Percentiles rank a stretch among this genome's conserved stretches.
These are phyloP conservation scores for Andrographis paniculata DNA, from an alignment of 305 asterid species.

Conservation along the genomic window DNA sequence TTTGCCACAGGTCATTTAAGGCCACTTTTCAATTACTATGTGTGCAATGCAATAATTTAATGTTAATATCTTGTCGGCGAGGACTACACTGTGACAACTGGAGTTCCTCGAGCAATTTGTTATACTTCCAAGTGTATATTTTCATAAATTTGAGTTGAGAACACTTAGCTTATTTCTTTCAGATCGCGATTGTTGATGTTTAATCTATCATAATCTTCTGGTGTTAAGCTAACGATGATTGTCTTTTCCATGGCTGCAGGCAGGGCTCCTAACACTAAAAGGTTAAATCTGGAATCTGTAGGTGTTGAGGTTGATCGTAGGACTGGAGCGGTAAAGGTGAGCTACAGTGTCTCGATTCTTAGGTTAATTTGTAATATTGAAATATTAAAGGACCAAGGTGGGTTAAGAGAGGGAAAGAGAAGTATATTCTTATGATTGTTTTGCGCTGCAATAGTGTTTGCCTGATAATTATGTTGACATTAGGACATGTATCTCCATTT, in stretches of 20 bases:
- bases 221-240: too few relatives aligned
- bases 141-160: too few relatives aligned
- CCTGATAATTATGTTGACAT: too few relatives aligned
- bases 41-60: background rate
- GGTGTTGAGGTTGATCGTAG: constrained; percentile 70
- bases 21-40: constrained; percentile 4
- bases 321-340: constrained; percentile 74
- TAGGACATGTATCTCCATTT: too few relatives aligned
- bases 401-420: background rate
- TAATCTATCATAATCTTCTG: too few relatives aligned
- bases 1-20: constrained; percentile 84
- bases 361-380: background rate
- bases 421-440: background rate
- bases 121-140: constrained; percentile 3
- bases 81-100: constrained; percentile 1
- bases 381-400: background rate
- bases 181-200: too few relatives aligned
- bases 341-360: constrained; percentile 9
- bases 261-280: constrained; percentile 81
- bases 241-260: constrained; percentile 43
- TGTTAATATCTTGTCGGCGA: constrained; percentile 2
- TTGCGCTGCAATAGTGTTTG: background rate
- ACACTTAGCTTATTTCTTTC: background rate
- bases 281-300: constrained; percentile 79
- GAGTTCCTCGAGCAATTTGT: background rate